Evolutionary conservation across 1,139 yeast genomes (phyloP).

Genomic region (Spathaspora sp.): DNA sequence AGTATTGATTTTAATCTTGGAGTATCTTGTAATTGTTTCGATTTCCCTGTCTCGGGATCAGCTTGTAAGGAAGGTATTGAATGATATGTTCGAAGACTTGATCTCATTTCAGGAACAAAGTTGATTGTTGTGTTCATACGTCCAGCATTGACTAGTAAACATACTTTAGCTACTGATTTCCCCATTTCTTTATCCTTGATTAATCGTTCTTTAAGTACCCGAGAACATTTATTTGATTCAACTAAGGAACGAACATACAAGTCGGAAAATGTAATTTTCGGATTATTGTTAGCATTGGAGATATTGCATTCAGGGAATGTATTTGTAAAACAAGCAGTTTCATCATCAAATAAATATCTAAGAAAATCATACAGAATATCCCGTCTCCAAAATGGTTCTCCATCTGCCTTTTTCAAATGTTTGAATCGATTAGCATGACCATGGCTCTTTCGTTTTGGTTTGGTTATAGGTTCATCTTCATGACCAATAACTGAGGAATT

Average conservation of each 20-base stretch:
- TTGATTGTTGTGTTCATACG: constrained; percentile 93
- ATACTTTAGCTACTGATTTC: constrained; percentile 75
- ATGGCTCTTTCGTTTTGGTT: constrained; percentile 1
- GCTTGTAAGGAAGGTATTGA: constrained; percentile 89
- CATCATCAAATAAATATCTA: constrained; percentile 61
- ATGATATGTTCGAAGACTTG: constrained; percentile 88
- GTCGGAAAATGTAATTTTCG: constrained; percentile 76
- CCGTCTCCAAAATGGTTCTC: constrained; percentile 86
- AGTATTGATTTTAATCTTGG: constrained; percentile 88
- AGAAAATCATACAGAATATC: constrained; percentile 88
- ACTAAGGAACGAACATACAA: constrained; percentile 81
- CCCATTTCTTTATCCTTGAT: constrained; percentile 63
- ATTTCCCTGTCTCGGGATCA: constrained; percentile 45
- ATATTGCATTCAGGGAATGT: constrained; percentile 39
- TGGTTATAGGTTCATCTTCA: constrained; percentile 12
- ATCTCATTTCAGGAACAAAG: constrained; percentile 95
- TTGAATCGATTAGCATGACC: background rate
- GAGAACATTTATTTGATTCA: constrained; percentile 80
- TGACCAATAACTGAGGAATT: constrained; percentile 16
- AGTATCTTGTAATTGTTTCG: constrained; percentile 89
- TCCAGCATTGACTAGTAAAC: constrained; percentile 86
- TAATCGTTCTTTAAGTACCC: constrained; percentile 75
- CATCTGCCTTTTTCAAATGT: constrained; percentile 75
- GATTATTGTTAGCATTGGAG: constrained; percentile 37
- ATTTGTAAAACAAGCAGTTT: constrained; percentile 67